phyloP scores from a whole-genome alignment of 495 filamentous ascomycete species.

The Lentithecium fluviatile region DNA sequence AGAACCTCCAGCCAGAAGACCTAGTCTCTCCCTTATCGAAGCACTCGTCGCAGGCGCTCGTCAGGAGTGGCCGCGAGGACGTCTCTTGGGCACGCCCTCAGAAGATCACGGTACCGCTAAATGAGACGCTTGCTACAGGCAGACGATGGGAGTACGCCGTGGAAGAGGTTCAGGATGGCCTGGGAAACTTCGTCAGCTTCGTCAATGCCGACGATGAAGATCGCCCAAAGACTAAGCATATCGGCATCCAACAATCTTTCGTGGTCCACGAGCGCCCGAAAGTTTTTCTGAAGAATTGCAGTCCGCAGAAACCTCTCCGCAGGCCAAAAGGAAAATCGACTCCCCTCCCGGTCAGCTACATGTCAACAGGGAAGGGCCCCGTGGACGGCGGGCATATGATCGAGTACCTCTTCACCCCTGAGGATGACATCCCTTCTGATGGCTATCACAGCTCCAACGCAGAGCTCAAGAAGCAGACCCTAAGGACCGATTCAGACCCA shows the following conservation, averaged over 20 bases:
- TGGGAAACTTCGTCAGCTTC: slow-evolving; percentile 84
- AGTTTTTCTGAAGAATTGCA: slow-evolving; percentile 68
- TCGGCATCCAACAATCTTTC: slow-evolving; percentile 71
- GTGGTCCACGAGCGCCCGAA: slow-evolving; percentile 82
- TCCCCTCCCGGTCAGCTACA: slow-evolving; percentile 70
- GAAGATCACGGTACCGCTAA: slow-evolving; percentile 72
- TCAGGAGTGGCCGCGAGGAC: slow-evolving; percentile 58
- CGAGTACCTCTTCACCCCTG: slow-evolving; percentile 68
- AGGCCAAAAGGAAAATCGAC: slow-evolving; percentile 69
- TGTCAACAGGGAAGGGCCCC: slow-evolving; percentile 56
- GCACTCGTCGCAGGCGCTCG: slow-evolving; percentile 55
- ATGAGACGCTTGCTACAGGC: slow-evolving; percentile 74
- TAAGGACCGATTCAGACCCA: slow-evolving; percentile 45
- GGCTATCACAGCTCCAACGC: slow-evolving; percentile 61
- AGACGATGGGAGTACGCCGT: slow-evolving; percentile 87
- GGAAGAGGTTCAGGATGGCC: slow-evolving; percentile 86
- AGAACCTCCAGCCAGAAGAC: slow-evolving; percentile 88
- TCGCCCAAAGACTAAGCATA: slow-evolving; percentile 53
- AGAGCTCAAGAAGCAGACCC: slow-evolving; percentile 51
- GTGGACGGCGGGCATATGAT: slow-evolving; percentile 58
- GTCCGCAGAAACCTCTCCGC: slow-evolving; percentile 73
- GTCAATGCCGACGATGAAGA: slow-evolving; percentile 65
- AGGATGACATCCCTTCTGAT: slow-evolving; percentile 59
- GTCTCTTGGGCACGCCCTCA: slow-evolving; percentile 79
- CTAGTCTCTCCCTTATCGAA: slow-evolving; percentile 68